Base-by-base conservation (phyloP, 2,329 filamentous ascomycete species). In the Neophaeococcomyces mojaviensis region DNA sequence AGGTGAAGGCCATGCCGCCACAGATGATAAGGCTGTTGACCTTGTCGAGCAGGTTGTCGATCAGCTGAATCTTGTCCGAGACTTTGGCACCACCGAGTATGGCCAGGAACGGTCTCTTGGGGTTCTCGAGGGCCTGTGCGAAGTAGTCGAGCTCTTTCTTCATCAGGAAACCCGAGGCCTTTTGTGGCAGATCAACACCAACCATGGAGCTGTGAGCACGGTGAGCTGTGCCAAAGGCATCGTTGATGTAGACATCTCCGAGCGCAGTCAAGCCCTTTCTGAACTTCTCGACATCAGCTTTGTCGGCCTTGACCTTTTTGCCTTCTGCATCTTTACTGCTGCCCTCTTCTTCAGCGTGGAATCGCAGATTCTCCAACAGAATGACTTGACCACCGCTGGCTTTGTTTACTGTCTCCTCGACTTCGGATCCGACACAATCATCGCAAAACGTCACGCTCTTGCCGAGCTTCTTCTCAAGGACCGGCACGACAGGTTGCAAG, bases 61-160 rank as follows among this genome's bases (percentile, higher is more conserved):
- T 97, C 60, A 98, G 79, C 77, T 96, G 88, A 68, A 98, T 98
- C 84, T 98, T 98, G 79, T 98, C 92, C 36, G 88, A 94, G 58
- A 98, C 88, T 80, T 98, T 98, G 67, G 92, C 88, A 59, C 92
- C 92, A 60, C 92, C 92, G 44, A 98, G 86, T 65, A 98, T 98
- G 67, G 92, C 94, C 45, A 98, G 83, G 86, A 98, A 98, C 51
- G 92, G 92, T 47, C 90, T 83, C 74, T 94, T 78, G 52, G 92
- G 92, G 60, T 78, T 81, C 76, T 98, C 92, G 51, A 98, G 85
- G 32, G 88, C 92, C 76, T 96, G 81, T 55, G 92, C 92, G 66
- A 98, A 98, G 82, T 98, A 98, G 66, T 98, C 92, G 54, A 98
- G 85, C 73, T 98, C 92, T 78, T 97, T 98, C 85, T 98, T 98